Evolutionary conservation across 805 yeast species (phyloP).

Genomic region (Kodamaea laetipori): DNA sequence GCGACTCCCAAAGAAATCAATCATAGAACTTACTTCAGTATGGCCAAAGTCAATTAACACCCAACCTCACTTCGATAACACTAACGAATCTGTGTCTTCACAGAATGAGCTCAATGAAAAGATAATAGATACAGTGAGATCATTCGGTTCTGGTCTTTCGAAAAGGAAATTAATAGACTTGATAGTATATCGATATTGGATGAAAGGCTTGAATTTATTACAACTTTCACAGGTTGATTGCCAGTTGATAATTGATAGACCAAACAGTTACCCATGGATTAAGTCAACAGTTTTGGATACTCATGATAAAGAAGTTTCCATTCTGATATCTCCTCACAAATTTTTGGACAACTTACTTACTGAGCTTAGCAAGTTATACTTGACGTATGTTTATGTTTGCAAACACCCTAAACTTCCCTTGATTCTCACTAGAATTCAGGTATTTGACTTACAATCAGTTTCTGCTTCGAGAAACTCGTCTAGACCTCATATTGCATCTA

Average conservation of each 20-base stretch:
- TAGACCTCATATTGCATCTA: slow-evolving; percentile 50
- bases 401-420: slow-evolving; percentile 65
- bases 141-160: slow-evolving; percentile 18
- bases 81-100: slow-evolving; percentile 9
- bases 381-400: slow-evolving; percentile 66
- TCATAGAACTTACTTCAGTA: slow-evolving; percentile 32
- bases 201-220: slow-evolving; percentile 57
- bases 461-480: slow-evolving; percentile 16
- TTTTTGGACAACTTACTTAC: slow-evolving; percentile 51
- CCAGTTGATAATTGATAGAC: slow-evolving; percentile 61
- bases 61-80: slow-evolving; percentile 22
- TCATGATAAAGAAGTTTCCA: slow-evolving; percentile 27
- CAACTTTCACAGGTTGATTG: slow-evolving; percentile 75
- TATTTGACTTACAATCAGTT: slow-evolving; percentile 52
- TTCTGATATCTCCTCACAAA: slow-evolving; percentile 50
- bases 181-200: slow-evolving; percentile 54
- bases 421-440: slow-evolving; percentile 63
- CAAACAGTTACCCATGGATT: slow-evolving; percentile 49
- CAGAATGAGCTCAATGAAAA: slow-evolving; percentile 26
- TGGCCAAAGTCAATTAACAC: slow-evolving; percentile 38
- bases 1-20: slow-evolving; percentile 34
- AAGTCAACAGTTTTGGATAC: slow-evolving; percentile 48
- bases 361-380: slow-evolving; percentile 53
- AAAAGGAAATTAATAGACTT: slow-evolving; percentile 43
- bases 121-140: slow-evolving; percentile 21